Conservation (phyloP, 2,329 filamentous ascomycete species). For the Phialophora verrucosa region DNA sequence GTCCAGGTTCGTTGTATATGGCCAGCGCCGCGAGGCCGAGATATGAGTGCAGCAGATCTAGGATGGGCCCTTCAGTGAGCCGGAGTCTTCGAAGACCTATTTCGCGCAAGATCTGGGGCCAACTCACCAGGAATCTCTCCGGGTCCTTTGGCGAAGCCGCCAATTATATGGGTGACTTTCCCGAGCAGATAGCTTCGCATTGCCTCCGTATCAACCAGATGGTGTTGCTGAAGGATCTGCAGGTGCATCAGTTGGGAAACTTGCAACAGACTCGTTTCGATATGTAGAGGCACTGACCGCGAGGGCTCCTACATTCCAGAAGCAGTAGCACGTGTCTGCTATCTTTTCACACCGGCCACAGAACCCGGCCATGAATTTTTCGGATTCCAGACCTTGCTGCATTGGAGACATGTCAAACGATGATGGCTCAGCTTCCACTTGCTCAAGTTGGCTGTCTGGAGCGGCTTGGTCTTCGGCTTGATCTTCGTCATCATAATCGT, state of each 20-base stretch:
- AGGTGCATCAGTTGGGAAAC: conserved; percentile 33
- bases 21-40: conserved; percentile 82
- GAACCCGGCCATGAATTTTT: conserved; percentile 65
- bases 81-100: not conserved
- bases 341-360: conserved; percentile 91
- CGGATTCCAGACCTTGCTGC: not conserved
- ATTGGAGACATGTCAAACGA: conserved; percentile 4
- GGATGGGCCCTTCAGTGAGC: conserved; percentile 37
- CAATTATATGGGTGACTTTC: conserved; percentile 84
- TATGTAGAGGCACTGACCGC: conserved; percentile 46
- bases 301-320: conserved; percentile 79
- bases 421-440: not conserved
- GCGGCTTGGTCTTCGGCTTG: conserved; percentile 36
- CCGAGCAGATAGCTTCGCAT: conserved; percentile 80
- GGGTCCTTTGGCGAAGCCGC: conserved; percentile 80
- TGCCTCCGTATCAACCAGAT: conserved; percentile 64
- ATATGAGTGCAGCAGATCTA: conserved; percentile 84
- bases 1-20: conserved; percentile 70
- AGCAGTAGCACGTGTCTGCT: conserved; percentile 93
- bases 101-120: not conserved
- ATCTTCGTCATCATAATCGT: conserved; percentile 53
- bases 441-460: conserved; percentile 47
- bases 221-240: conserved; percentile 63
- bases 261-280: not conserved
- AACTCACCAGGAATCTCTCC: conserved; percentile 53